A percentile compares a stretch with the other conserved stretches of the same genome.
phyloP scores from a whole-genome alignment of 352 stramenopile species.

The Phytopythium sindhum region DNA sequence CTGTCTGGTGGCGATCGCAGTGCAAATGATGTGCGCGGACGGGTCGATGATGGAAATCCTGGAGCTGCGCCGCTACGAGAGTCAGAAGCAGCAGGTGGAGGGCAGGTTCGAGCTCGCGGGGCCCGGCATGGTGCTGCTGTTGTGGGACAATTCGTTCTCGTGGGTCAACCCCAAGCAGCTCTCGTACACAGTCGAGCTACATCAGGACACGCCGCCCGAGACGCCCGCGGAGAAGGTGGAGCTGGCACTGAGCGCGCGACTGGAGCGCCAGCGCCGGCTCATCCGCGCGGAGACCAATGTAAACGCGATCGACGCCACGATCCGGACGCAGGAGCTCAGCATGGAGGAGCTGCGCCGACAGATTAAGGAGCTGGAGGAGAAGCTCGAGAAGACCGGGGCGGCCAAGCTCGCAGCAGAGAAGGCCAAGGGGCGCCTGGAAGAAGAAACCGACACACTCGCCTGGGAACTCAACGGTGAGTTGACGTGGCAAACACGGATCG shows the following conservation, averaged over 20 bases:
- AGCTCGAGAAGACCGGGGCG: slow-evolving; percentile 35
- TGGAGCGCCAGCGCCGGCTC: slow-evolving; percentile 43
- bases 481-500: not conserved
- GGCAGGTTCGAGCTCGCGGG: slow-evolving; percentile 43
- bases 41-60: slow-evolving; percentile 53
- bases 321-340: slow-evolving; percentile 39
- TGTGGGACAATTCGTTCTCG: slow-evolving; percentile 84
- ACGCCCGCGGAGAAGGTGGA: slow-evolving; percentile 37
- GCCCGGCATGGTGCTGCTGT: slow-evolving; percentile 53
- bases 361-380: slow-evolving; percentile 48
- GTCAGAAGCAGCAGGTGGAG: slow-evolving; percentile 46
- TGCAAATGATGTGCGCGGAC: slow-evolving; percentile 64
- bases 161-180: slow-evolving; percentile 81
- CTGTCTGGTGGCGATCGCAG: slow-evolving; percentile 2
- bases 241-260: slow-evolving; percentile 39
- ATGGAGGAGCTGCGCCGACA: slow-evolving; percentile 52
- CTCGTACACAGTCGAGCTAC: slow-evolving; percentile 66
- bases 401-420: slow-evolving; percentile 26
- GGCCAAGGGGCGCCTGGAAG: slow-evolving; percentile 35
- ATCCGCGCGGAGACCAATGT: slow-evolving; percentile 32
- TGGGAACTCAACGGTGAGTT: slow-evolving; percentile 67
- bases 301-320: slow-evolving; percentile 35
- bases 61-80: slow-evolving; percentile 58
- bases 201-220: slow-evolving; percentile 46
- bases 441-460: slow-evolving; percentile 50